A percentile compares a stretch with the other conserved stretches of the same genome.
Evolutionary conservation across 768 basidiomycete genomes (phyloP).

Genomic region (Amanita pseudoporphyria): DNA sequence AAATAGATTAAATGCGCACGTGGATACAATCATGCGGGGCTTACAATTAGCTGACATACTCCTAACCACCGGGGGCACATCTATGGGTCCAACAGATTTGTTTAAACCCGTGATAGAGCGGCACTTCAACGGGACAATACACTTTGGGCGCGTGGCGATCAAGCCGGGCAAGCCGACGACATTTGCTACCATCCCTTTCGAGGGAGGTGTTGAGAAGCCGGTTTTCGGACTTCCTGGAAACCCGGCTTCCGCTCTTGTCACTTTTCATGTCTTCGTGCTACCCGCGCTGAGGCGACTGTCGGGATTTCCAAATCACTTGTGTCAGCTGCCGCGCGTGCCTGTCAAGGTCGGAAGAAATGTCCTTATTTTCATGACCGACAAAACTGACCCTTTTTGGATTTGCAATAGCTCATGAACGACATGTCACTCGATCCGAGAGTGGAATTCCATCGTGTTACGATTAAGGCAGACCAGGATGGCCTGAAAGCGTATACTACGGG

Average conservation of each 20-base stretch:
- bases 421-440: constrained; percentile 66
- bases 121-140: constrained; percentile 62
- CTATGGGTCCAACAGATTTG: constrained; percentile 84
- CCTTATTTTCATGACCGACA: not conserved
- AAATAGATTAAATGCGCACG: constrained; percentile 46
- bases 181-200: constrained; percentile 63
- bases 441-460: constrained; percentile 75
- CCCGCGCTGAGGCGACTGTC: constrained; percentile 69
- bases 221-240: constrained; percentile 86
- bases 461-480: constrained; percentile 35
- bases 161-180: constrained; percentile 88
- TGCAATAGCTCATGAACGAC: constrained; percentile 39
- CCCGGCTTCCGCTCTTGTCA: constrained; percentile 81
- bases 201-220: constrained; percentile 36
- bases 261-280: constrained; percentile 76
- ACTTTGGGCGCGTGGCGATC: constrained; percentile 79
- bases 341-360: constrained; percentile 43
- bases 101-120: constrained; percentile 85
- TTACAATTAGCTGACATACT: constrained; percentile 62
- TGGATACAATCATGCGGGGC: constrained; percentile 45
- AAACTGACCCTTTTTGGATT: not conserved
- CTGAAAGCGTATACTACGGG: constrained; percentile 74
- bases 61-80: constrained; percentile 83
- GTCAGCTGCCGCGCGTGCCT: constrained; percentile 49
- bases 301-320: constrained; percentile 47